These are phyloP conservation scores for Fusarium armeniacum DNA, from an alignment of 2,329 filamentous ascomycete species.

Conservation along the genomic window DNA sequence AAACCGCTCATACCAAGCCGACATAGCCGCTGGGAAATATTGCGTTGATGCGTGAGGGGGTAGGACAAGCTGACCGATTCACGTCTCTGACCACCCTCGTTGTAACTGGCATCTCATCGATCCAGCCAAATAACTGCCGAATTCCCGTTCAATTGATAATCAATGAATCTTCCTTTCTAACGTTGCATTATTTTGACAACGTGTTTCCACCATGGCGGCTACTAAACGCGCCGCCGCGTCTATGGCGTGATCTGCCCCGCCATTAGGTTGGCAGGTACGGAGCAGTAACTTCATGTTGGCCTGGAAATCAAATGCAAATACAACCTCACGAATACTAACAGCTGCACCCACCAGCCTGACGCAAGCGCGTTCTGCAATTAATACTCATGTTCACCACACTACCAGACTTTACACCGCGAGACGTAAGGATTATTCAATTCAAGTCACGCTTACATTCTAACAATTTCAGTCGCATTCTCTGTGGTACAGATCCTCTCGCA, in stretches of 20 bases:
- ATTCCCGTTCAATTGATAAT: constrained; percentile 5
- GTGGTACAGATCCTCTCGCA: constrained; percentile 78
- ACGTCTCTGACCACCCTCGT: constrained; percentile 12
- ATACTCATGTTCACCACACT: constrained; percentile 71
- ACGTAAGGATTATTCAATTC: constrained; percentile 64
- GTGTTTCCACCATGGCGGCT: constrained; percentile 41
- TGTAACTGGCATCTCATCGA: constrained; percentile 11
- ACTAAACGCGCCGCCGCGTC: constrained; percentile 44
- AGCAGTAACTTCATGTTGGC: constrained; percentile 22
- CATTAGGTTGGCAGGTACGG: constrained; percentile 4
- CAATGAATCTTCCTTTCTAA: constrained; percentile 12
- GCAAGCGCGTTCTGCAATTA: constrained; percentile 33
- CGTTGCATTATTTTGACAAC: constrained; percentile 27
- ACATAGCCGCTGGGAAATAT: constrained; percentile 39
- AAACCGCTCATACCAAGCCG: constrained; percentile 39
- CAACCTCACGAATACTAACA: constrained; percentile 37
- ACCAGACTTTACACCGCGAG: constrained; percentile 76
- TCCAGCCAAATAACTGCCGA: constrained; percentile 1
- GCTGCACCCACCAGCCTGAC: constrained; percentile 32
- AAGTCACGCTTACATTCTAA: constrained; percentile 20
- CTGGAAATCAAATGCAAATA: constrained; percentile 32
- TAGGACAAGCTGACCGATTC: constrained; percentile 1
- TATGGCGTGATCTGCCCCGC: constrained; percentile 43
- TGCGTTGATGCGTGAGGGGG: constrained; percentile 7
- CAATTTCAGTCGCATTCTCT: constrained; percentile 75